phyloP scores from a whole-genome alignment of 257 asterid species.

The Ilex aquifolium region DNA sequence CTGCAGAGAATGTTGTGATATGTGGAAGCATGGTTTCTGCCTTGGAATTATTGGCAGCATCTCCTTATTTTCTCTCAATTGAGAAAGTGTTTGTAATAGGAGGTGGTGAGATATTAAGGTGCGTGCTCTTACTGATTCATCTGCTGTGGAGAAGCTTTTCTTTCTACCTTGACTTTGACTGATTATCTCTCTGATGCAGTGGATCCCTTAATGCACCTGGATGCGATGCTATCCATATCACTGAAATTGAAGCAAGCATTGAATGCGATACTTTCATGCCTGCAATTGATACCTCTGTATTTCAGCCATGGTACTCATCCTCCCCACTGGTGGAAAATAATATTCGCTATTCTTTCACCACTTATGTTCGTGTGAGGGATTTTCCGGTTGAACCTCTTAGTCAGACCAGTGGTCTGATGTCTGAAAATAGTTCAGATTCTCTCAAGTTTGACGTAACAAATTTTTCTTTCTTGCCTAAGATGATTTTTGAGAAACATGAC shows the following conservation, averaged over 20 bases:
- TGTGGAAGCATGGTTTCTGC: constrained; percentile 68
- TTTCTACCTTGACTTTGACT: not conserved
- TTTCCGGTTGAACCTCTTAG: constrained; percentile 14
- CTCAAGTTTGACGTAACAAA: not conserved
- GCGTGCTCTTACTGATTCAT: constrained; percentile 7
- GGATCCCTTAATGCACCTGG: constrained; percentile 70
- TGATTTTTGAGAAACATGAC: not conserved
- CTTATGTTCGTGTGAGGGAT: constrained; percentile 6
- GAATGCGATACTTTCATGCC: constrained; percentile 86
- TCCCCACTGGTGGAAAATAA: constrained; percentile 60
- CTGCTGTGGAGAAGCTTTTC: constrained; percentile 5
- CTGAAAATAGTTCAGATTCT: constrained; percentile 13
- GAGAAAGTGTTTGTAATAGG: constrained; percentile 88
- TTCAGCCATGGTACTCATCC: constrained; percentile 88
- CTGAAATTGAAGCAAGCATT: constrained; percentile 57
- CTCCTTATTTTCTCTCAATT: constrained; percentile 53
- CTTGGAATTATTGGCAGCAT: constrained; percentile 56
- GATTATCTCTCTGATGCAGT: constrained; percentile 37
- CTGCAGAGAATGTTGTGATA: constrained; percentile 55
- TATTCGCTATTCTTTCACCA: constrained; percentile 40
- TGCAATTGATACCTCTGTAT: constrained; percentile 56
- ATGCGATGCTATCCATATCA: constrained; percentile 82
- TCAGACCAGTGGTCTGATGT: constrained; percentile 11
- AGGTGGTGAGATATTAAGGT: constrained; percentile 93
- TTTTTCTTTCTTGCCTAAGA: not conserved